Evolutionary conservation across 805 yeast species (phyloP).

Genomic region (Hanseniaspora vineae): DNA sequence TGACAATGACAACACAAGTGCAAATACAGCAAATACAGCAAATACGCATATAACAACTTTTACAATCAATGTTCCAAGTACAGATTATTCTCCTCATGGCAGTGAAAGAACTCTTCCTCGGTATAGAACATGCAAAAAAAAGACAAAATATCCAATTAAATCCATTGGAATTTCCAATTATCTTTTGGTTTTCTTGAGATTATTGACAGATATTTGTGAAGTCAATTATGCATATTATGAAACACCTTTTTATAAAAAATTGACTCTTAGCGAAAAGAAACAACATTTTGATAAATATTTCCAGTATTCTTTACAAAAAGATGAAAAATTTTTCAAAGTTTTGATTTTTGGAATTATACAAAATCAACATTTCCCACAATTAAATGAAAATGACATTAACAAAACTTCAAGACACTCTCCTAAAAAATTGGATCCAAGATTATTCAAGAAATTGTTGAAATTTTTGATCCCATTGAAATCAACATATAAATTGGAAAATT

Average conservation of each 20-base stretch:
- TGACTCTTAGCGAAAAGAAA: slow-evolving; percentile 1
- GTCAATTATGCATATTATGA: slow-evolving; percentile 1
- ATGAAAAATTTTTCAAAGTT: background rate
- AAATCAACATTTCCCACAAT: background rate
- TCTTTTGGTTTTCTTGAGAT: slow-evolving; percentile 3
- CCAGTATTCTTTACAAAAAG: slow-evolving; percentile 2
- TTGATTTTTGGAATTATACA: slow-evolving; percentile 1
- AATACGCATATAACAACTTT: too few species aligned
- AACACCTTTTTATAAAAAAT: slow-evolving; percentile 1
- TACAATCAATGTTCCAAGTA: too few species aligned
- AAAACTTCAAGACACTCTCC: background rate
- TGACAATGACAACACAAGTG: background rate
- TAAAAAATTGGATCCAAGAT: background rate
- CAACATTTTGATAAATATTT: slow-evolving; percentile 5
- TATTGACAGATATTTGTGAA: slow-evolving; percentile 4
- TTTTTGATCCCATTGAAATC: slow-evolving; percentile 5
- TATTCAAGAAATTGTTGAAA: slow-evolving; percentile 1
- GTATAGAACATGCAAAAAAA: slow-evolving; percentile 1
- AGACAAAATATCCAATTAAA: slow-evolving; percentile 5
- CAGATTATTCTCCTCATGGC: too few species aligned
- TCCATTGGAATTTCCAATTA: slow-evolving; percentile 5
- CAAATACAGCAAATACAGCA: background rate
- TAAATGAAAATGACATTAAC: background rate
- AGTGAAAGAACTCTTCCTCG: background rate
- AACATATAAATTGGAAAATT: slow-evolving; percentile 2